phyloP scores from a whole-genome alignment of 805 yeast genomes.

The Nakazawaea laoshanensis region DNA sequence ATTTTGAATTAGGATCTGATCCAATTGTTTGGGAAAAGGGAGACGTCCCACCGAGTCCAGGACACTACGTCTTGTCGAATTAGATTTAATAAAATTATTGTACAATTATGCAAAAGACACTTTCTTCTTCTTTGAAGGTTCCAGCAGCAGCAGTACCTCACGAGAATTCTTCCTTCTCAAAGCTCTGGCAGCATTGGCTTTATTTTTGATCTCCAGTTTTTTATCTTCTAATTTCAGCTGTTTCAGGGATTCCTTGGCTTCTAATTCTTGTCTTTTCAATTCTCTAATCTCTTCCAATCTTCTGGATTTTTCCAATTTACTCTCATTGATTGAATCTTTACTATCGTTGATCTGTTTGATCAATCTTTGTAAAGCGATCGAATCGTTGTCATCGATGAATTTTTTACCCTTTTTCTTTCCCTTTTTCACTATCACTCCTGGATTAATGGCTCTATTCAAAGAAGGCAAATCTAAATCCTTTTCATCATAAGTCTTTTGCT shows the following conservation, averaged over 20 bases:
- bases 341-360: slow-evolving; percentile 77
- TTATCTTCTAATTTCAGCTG: slow-evolving; percentile 62
- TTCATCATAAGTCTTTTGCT: slow-evolving; percentile 56
- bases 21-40: slow-evolving; percentile 20
- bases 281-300: slow-evolving; percentile 88
- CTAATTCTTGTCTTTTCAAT: slow-evolving; percentile 78
- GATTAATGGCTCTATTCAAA: slow-evolving; percentile 74
- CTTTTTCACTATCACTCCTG: slow-evolving; percentile 67
- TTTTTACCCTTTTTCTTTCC: slow-evolving; percentile 85
- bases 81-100: neutral
- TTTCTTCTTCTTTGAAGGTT: slow-evolving; percentile 24
- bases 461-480: slow-evolving; percentile 73
- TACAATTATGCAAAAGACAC: slow-evolving; percentile 40
- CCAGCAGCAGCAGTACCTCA: slow-evolving; percentile 15
- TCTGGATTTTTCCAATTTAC: slow-evolving; percentile 83
- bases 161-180: slow-evolving; percentile 52
- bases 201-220: slow-evolving; percentile 67
- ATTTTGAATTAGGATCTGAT: slow-evolving; percentile 14
- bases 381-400: slow-evolving; percentile 65
- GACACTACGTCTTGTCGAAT: slow-evolving; percentile 11
- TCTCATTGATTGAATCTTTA: slow-evolving; percentile 69
- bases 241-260: slow-evolving; percentile 70
- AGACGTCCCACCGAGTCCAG: slow-evolving; percentile 21
- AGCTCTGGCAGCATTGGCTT: slow-evolving; percentile 62
- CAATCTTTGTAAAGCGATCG: slow-evolving; percentile 53